phyloP scores from a whole-genome alignment of 768 basidiomycete genomes.

The Suillus alpinus region DNA sequence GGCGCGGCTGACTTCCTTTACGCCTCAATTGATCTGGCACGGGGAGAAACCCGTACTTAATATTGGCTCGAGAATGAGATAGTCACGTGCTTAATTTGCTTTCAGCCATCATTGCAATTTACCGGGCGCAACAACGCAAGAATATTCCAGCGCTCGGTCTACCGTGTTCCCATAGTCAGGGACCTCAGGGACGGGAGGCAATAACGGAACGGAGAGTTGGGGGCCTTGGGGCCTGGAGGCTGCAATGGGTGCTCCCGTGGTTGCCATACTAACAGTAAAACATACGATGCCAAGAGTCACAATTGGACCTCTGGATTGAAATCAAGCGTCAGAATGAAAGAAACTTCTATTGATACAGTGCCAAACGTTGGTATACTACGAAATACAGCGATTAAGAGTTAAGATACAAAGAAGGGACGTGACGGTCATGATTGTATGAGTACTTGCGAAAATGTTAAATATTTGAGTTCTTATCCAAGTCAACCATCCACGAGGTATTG shows the following conservation, averaged over 20 bases:
- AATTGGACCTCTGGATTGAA: background rate
- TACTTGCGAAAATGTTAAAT: background rate
- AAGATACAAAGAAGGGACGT: background rate
- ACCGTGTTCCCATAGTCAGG: too few relatives aligned
- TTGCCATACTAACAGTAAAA: background rate
- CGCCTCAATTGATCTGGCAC: background rate
- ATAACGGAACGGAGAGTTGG: background rate
- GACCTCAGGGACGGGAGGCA: background rate
- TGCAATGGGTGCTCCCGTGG: background rate
- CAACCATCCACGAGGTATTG: background rate
- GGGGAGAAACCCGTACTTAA: too few relatives aligned
- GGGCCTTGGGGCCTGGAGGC: background rate
- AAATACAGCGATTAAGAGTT: background rate
- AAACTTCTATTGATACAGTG: conserved; percentile 1
- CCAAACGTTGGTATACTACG: background rate
- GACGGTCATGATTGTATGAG: background rate
- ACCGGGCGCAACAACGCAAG: too few relatives aligned
- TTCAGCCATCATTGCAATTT: too few relatives aligned
- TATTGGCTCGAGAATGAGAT: too few relatives aligned
- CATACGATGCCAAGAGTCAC: background rate
- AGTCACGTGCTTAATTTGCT: too few relatives aligned
- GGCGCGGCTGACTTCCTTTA: background rate
- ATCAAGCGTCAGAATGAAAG: background rate
- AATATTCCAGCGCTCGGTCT: too few relatives aligned
- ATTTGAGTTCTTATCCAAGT: background rate